These are phyloP conservation scores for Volvariella surrecta DNA, from an alignment of 1,284 basidiomycete species.

Conservation along the genomic window DNA sequence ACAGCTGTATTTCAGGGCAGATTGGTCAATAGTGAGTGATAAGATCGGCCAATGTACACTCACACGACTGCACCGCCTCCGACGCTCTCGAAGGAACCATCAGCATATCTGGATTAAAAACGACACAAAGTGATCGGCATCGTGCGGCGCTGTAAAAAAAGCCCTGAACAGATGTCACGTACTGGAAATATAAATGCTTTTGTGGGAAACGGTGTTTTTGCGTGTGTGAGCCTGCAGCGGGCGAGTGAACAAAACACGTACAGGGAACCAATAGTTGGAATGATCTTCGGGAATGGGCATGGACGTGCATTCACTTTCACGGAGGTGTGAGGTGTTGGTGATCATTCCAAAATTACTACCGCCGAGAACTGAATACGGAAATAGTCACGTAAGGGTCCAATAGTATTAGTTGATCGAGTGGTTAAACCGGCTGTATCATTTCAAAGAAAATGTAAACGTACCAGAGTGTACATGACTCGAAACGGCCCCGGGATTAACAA, in stretches of 20 bases:
- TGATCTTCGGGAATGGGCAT: slow-evolving; percentile 27
- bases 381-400: background rate
- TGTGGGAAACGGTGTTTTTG: background rate
- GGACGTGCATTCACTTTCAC: slow-evolving; percentile 26
- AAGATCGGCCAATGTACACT: slow-evolving; percentile 10
- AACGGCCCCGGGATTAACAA: slow-evolving; percentile 21
- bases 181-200: slow-evolving; percentile 34
- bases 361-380: slow-evolving; percentile 20
- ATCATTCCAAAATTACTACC: slow-evolving; percentile 25
- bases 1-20: slow-evolving; percentile 19
- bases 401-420: background rate
- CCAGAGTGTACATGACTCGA: slow-evolving; percentile 24
- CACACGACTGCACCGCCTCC: slow-evolving; percentile 32
- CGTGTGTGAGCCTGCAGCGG: background rate
- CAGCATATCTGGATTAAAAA: slow-evolving; percentile 21
- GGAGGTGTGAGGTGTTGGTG: slow-evolving; percentile 20
- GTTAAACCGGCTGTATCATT: background rate
- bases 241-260: slow-evolving; percentile 11
- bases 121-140: background rate
- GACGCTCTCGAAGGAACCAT: slow-evolving; percentile 30
- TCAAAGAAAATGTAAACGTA: slow-evolving; percentile 6
- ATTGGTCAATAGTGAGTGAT: background rate
- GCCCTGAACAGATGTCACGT: slow-evolving; percentile 6
- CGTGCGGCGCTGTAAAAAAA: too few relatives aligned
- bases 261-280: slow-evolving; percentile 28